Base-by-base conservation (phyloP, 2,329 filamentous ascomycete species). In the Madurella fahalii region DNA sequence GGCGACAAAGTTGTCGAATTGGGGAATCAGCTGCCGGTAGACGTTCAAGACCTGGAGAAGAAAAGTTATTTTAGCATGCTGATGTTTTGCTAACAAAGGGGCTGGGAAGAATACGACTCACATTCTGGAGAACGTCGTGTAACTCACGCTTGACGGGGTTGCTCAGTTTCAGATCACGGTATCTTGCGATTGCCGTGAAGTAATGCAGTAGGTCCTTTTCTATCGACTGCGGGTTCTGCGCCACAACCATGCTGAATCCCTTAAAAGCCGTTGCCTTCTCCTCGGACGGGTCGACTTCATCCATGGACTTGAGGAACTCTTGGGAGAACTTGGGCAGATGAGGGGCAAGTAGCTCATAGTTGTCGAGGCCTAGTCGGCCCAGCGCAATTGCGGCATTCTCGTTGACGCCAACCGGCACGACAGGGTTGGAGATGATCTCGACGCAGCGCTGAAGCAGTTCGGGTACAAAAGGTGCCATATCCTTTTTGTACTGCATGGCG, bases 301-400 rank as follows among this genome's bases (percentile, higher is more conserved):
- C 82, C 81, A 99, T 95, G 2, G 86, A 84, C 49, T 77, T 79
- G 51, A 99, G 73, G 74, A 96, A 97, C 37, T 88, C 83, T 37
- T 86, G 83, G 0, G 93, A 90, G 69, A 95, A 95, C 32, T 82
- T 86, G 16, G 82, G 79, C 40, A 99, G 81, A 58, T 90, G 87
- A 1, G 90, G 86, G 1, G 90, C 90, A 52, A 99, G 77, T 50
- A 85, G 77, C 46, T 89, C 84, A 9, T 87, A 80, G 67, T 88
- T 93, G 57, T 87, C 84, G 18, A 95, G 77, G 9, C 94, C 94
- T 11, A 99, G 78, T 15, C 94, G 83, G 32, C 94, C 94, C 9
- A 99, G 78, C 2, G 94, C 91, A 66, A 96, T 95, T 3, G 91
- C 93, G 1, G 93, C 92, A 67, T 99, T 99, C 72, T 99, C 94